Evolutionary conservation across 305 asterid species (phyloP).

Genomic region (Salvia sclarea): DNA sequence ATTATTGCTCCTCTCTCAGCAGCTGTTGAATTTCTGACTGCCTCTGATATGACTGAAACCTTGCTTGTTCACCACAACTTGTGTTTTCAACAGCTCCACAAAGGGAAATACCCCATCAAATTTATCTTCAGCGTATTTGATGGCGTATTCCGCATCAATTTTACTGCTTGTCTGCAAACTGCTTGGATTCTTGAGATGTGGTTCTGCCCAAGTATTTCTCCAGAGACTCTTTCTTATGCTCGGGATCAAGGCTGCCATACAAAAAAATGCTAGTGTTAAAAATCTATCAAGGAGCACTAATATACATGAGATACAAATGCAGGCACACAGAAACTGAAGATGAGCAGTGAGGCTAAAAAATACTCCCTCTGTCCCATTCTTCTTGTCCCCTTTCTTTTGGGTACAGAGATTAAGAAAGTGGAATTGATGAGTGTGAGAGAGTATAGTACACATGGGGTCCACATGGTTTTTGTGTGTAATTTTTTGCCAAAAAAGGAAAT

Average conservation of each 20-base stretch:
- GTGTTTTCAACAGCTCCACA: slow-evolving; percentile 26
- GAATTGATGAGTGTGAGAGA: too few relatives aligned
- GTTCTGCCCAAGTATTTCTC: slow-evolving; percentile 79
- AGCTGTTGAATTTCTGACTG: slow-evolving; percentile 29
- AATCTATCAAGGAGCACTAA: neutral
- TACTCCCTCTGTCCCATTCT: too few relatives aligned
- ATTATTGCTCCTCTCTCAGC: slow-evolving; percentile 15
- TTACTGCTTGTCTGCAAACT: slow-evolving; percentile 35
- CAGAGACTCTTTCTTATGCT: slow-evolving; percentile 84
- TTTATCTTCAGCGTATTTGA: slow-evolving; percentile 1
- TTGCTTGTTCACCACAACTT: slow-evolving; percentile 20
- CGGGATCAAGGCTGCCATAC: slow-evolving; percentile 89
- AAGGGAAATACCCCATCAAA: neutral
- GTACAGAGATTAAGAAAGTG: too few relatives aligned
- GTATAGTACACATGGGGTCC: too few relatives aligned
- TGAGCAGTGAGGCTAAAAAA: neutral
- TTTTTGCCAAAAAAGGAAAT: too few relatives aligned
- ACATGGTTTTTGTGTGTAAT: too few relatives aligned
- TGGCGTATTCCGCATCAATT: neutral
- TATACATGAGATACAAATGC: neutral
- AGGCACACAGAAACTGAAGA: neutral
- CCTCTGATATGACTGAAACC: slow-evolving; percentile 15
- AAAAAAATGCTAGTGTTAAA: slow-evolving; percentile 15
- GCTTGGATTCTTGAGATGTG: slow-evolving; percentile 53
- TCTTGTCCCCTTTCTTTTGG: too few relatives aligned